These are phyloP conservation scores for Boletus barrowsii DNA, from an alignment of 768 basidiomycete genomes.

Conservation along the genomic window DNA sequence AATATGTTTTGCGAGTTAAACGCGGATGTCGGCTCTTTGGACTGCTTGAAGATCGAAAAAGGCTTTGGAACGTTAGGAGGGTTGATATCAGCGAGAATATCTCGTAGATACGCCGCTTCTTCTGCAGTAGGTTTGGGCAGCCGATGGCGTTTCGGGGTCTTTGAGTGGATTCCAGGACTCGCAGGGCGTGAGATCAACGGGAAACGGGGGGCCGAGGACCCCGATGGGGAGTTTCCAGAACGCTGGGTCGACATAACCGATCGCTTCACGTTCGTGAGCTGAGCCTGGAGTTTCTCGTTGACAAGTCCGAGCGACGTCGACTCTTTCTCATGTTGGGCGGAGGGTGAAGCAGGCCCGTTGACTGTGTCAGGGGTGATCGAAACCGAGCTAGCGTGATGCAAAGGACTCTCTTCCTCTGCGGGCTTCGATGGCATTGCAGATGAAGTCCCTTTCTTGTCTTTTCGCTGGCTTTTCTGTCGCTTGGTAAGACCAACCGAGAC, in stretches of 20 bases:
- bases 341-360: slow-evolving; percentile 3
- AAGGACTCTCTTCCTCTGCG: slow-evolving; percentile 15
- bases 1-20: slow-evolving; percentile 26
- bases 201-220: slow-evolving; percentile 19
- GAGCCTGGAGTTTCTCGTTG: slow-evolving; percentile 24
- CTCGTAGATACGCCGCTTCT: slow-evolving; percentile 65
- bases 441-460: slow-evolving; percentile 29
- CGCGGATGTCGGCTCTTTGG: slow-evolving; percentile 23
- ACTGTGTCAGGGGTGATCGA: slow-evolving; percentile 2
- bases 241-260: slow-evolving; percentile 22
- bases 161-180: slow-evolving; percentile 34
- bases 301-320: slow-evolving; percentile 23
- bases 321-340: slow-evolving; percentile 15
- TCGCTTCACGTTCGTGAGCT: slow-evolving; percentile 27
- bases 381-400: slow-evolving; percentile 8
- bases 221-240: slow-evolving; percentile 16
- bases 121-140: slow-evolving; percentile 52
- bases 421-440: slow-evolving; percentile 29
- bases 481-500: slow-evolving; percentile 48
- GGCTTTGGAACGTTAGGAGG: slow-evolving; percentile 41
- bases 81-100: slow-evolving; percentile 63
- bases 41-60: slow-evolving; percentile 48
- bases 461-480: slow-evolving; percentile 35
- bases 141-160: slow-evolving; percentile 40
- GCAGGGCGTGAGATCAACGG: slow-evolving; percentile 28